A percentile compares a stretch with the other conserved stretches of the same genome.
Evolutionary conservation across 139 green algal species (phyloP).

Genomic region (Mesostigma viride): DNA sequence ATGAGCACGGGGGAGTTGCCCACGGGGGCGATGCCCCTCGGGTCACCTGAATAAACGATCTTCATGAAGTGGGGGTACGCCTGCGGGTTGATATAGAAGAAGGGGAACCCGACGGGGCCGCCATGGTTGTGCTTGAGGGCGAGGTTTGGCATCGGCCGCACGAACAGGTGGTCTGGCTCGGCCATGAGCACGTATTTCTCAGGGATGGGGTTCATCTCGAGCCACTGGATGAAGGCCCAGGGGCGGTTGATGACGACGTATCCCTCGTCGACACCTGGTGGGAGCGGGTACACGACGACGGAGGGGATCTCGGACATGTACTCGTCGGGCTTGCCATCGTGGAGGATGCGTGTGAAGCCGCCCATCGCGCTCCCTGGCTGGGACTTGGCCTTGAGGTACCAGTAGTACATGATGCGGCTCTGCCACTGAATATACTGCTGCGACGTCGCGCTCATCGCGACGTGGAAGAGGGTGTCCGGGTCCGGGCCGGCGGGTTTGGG

Average conservation of each 20-base stretch:
- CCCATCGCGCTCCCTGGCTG: slow-evolving; percentile 66
- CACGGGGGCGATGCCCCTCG: no score
- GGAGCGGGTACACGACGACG: slow-evolving; percentile 70
- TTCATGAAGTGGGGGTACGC: no score
- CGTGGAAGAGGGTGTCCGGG: no score
- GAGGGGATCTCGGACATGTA: slow-evolving; percentile 87
- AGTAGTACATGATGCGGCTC: slow-evolving; percentile 46
- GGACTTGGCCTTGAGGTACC: not conserved
- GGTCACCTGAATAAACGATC: no score
- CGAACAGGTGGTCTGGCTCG: slow-evolving; percentile 87
- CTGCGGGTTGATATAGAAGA: slow-evolving; percentile 88
- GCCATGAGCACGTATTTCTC: slow-evolving; percentile 86
- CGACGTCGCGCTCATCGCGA: slow-evolving; percentile 21
- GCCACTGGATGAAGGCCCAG: no score
- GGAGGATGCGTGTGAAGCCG: slow-evolving; percentile 83
- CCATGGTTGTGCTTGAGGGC: slow-evolving; percentile 60
- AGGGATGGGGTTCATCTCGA: slow-evolving; percentile 35
- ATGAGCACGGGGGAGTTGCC: slow-evolving; percentile 80
- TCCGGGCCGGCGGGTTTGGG: no score
- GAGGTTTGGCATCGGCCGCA: slow-evolving; percentile 81
- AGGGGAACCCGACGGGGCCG: slow-evolving; percentile 68
- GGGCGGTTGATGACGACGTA: no score
- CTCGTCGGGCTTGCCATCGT: slow-evolving; percentile 69
- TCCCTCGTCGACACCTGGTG: no score
- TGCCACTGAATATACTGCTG: slow-evolving; percentile 41